Conservation (phyloP, 1,284 basidiomycete species). For the Naganishia cerealis region DNA sequence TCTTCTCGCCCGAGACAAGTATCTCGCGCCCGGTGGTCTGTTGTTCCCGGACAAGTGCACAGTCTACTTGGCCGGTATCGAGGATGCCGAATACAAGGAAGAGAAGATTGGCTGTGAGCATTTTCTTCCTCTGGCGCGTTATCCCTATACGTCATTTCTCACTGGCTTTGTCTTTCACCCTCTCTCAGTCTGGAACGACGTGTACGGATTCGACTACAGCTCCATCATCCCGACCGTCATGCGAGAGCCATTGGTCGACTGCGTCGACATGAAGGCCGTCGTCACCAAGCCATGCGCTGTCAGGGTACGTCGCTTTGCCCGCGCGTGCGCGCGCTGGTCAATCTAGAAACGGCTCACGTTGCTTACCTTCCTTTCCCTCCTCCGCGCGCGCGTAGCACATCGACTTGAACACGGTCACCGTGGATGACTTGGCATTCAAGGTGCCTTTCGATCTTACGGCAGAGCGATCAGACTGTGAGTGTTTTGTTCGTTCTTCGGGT, state of each 20-base stretch:
- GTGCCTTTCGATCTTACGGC: slow-evolving; percentile 77
- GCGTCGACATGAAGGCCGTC: slow-evolving; percentile 89
- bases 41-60: slow-evolving; percentile 96
- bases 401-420: slow-evolving; percentile 85
- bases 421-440: slow-evolving; percentile 88
- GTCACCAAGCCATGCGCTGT: slow-evolving; percentile 84
- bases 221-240: slow-evolving; percentile 99
- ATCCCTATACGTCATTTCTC: background rate
- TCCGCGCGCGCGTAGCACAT: slow-evolving; percentile 66
- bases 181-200: slow-evolving; percentile 91
- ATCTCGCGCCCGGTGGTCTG: slow-evolving; percentile 74
- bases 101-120: slow-evolving; percentile 96
- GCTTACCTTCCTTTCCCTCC: background rate
- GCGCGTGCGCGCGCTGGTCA: too few relatives aligned
- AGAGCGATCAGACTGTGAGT: slow-evolving; percentile 88
- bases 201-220: slow-evolving; percentile 99
- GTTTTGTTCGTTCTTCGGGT: slow-evolving; percentile 6
- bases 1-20: slow-evolving; percentile 92
- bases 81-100: slow-evolving; percentile 99
- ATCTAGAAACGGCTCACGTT: background rate
- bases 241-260: slow-evolving; percentile 94
- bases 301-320: slow-evolving; percentile 60
- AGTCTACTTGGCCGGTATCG: slow-evolving; percentile 92
- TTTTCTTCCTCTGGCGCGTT: background rate
- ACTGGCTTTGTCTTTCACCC: background rate